Evolutionary conservation across 371 early-diverging fungal species (phyloP).

Genomic region (Parasitella parasitica): DNA sequence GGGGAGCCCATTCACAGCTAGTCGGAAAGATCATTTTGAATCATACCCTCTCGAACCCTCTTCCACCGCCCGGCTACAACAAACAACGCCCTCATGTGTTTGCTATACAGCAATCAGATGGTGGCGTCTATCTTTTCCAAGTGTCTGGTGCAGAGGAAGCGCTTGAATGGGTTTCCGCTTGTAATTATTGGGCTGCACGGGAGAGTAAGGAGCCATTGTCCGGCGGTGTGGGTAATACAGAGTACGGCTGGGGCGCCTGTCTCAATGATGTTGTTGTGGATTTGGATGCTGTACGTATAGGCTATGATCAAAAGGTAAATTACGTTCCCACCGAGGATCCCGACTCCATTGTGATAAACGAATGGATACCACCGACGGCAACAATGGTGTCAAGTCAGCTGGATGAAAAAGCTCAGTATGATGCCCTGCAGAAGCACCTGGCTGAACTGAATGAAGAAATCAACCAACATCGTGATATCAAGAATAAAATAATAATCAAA

Average conservation of each 20-base stretch:
- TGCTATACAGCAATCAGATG: conserved; percentile 79
- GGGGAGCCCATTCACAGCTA: conserved; percentile 33
- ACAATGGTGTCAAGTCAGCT: conserved; percentile 38
- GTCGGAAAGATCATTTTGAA: conserved; percentile 71
- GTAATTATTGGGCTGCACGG: conserved; percentile 94
- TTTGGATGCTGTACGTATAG: conserved; percentile 19
- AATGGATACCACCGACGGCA: conserved; percentile 46
- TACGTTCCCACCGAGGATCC: conserved; percentile 20
- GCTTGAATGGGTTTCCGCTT: conserved; percentile 80
- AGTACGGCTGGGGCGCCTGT: conserved; percentile 89
- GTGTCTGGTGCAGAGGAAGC: conserved; percentile 66
- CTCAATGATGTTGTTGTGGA: conserved; percentile 43
- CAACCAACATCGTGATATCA: conserved; percentile 44
- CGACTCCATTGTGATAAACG: conserved; percentile 31
- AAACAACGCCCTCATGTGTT: conserved; percentile 79
- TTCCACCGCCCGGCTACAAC: conserved; percentile 86
- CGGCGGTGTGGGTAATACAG: conserved; percentile 83
- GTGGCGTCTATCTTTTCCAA: conserved; percentile 86
- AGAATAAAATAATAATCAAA: conserved; percentile 40
- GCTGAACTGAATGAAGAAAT: conserved; percentile 36
- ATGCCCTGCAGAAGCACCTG: conserved; percentile 32
- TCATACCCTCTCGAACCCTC: conserved; percentile 78
- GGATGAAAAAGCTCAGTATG: conserved; percentile 37
- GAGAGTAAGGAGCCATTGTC: conserved; percentile 85
- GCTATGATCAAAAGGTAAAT: conserved; percentile 2